Conservation (phyloP, 768 basidiomycete genomes). For the Leccinum olivaceopallidum region DNA sequence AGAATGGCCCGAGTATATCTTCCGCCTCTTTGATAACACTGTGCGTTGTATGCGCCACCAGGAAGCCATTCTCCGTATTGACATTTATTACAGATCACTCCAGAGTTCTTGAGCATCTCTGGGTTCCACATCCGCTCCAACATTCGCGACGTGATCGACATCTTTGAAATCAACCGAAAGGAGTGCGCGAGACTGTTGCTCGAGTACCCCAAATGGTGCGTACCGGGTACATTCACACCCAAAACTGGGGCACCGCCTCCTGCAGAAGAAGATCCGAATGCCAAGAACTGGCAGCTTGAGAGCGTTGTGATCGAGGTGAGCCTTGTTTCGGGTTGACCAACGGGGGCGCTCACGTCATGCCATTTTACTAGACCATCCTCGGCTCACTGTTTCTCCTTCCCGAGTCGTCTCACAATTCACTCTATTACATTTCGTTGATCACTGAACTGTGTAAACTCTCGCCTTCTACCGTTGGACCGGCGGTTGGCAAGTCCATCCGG, state of each 20-base stretch:
- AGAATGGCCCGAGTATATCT: constrained; percentile 76
- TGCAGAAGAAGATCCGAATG: constrained; percentile 48
- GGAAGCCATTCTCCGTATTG: neutral
- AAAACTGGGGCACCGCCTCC: constrained; percentile 57
- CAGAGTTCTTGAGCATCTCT: constrained; percentile 66
- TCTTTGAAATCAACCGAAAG: constrained; percentile 95
- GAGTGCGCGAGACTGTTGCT: constrained; percentile 88
- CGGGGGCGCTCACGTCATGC: neutral
- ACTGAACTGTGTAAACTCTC: constrained; percentile 95
- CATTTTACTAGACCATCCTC: constrained; percentile 59
- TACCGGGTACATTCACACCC: constrained; percentile 82
- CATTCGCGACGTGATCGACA: constrained; percentile 75
- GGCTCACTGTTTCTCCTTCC: constrained; percentile 77
- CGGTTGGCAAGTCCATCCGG: constrained; percentile 93
- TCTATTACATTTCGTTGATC: constrained; percentile 88
- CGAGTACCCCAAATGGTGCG: constrained; percentile 83
- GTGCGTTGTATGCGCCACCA: constrained; percentile 32
- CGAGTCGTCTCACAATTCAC: constrained; percentile 67
- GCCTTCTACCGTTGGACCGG: constrained; percentile 89
- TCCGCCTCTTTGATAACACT: constrained; percentile 64
- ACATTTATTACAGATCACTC: constrained; percentile 58
- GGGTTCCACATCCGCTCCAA: constrained; percentile 81
- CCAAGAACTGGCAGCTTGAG: constrained; percentile 86
- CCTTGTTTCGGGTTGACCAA: neutral
- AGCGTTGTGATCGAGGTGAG: constrained; percentile 83